Conservation (phyloP, 164 flowering plant genomes). For the Aristolochia californica region DNA sequence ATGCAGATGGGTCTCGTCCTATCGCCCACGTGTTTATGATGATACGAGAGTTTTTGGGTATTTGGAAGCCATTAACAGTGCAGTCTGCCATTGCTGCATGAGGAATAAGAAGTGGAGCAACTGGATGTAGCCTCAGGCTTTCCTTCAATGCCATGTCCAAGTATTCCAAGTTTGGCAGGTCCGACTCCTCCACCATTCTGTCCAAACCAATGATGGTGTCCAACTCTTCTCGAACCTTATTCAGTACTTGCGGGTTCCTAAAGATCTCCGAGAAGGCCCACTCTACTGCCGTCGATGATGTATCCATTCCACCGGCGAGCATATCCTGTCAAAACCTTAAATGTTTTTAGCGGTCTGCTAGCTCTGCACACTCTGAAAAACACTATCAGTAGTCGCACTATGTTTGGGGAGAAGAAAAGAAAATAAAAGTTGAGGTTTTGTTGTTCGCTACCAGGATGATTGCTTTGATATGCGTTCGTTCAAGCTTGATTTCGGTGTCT, state of each 20-base stretch:
- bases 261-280: conserved; percentile 15
- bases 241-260: conserved; percentile 8
- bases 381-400: too few species aligned
- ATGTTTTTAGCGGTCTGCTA: neutral
- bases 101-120: conserved; percentile 22
- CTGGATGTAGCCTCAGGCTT: conserved; percentile 26
- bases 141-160: conserved; percentile 28
- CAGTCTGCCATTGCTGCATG: conserved; percentile 17
- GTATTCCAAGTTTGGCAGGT: conserved; percentile 16
- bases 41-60: conserved; percentile 19
- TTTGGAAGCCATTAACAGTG: conserved; percentile 12
- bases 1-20: conserved; percentile 20
- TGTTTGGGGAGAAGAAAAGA: too few species aligned
- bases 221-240: conserved; percentile 14
- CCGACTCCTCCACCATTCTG: conserved; percentile 15
- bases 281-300: conserved; percentile 8
- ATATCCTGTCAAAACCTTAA: conserved; percentile 3
- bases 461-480: conserved; percentile 8
- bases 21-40: conserved; percentile 24
- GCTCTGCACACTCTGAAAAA: neutral
- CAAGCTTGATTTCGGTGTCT: conserved; percentile 1
- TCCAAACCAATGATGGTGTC: conserved; percentile 9
- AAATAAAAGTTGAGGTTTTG: too few species aligned
- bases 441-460: conserved; percentile 1
- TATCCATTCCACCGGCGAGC: conserved; percentile 7